A percentile compares a stretch with the other conserved stretches of the same genome.
Conservation (phyloP, 495 filamentous ascomycete species). For the Xylaria palmicola region DNA sequence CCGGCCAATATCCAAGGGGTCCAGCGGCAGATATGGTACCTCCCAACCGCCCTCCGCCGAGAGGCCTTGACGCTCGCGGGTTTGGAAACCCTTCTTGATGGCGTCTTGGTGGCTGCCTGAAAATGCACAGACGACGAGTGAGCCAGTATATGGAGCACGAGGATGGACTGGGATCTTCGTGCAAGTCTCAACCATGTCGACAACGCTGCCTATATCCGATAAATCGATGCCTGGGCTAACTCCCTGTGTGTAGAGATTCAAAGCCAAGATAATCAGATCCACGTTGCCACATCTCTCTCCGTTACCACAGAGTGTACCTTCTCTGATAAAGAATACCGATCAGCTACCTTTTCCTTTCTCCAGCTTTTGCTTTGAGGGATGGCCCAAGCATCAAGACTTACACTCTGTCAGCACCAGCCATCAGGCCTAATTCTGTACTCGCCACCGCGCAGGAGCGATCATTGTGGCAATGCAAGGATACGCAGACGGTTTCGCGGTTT, state of each 20-base stretch:
- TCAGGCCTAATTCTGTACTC: conserved; percentile 14
- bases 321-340: too few relatives aligned
- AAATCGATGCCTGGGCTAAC: conserved; percentile 5
- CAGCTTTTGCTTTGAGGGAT: too few relatives aligned
- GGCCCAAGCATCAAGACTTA: too few relatives aligned
- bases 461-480: conserved; percentile 49
- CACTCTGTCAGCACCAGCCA: conserved; percentile 23
- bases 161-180: neutral
- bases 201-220: neutral
- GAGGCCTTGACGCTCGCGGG: conserved; percentile 34
- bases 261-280: conserved; percentile 18
- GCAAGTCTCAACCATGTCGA: neutral
- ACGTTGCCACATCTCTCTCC: conserved; percentile 27
- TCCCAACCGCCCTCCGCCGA: conserved; percentile 61
- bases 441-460: conserved; percentile 19
- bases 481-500: conserved; percentile 69
- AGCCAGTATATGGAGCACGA: conserved; percentile 12
- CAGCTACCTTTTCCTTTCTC: too few relatives aligned
- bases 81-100: conserved; percentile 11
- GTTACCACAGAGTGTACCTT: conserved; percentile 23
- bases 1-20: conserved; percentile 91
- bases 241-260: conserved; percentile 24
- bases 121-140: conserved; percentile 14
- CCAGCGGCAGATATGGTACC: conserved; percentile 90
- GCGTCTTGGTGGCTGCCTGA: conserved; percentile 17